Conservation (phyloP, 2,329 filamentous ascomycete genomes). For the Podosphaera leucotricha region DNA sequence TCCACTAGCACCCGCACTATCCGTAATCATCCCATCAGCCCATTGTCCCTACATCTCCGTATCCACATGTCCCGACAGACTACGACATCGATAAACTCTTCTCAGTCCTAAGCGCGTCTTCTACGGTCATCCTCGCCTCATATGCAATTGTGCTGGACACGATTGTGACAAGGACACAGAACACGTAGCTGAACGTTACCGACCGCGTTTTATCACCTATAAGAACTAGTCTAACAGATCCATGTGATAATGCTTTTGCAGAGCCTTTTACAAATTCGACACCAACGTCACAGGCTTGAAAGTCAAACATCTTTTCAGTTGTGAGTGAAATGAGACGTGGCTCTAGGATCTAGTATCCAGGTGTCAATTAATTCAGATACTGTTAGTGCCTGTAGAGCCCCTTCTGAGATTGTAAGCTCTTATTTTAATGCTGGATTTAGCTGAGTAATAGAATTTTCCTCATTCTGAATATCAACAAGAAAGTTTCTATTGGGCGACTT, state of each 20-base stretch:
- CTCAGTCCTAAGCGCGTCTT: too few relatives aligned
- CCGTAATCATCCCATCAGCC: too few relatives aligned
- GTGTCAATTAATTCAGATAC: background rate
- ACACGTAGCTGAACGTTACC: background rate
- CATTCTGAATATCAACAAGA: background rate
- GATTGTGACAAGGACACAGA: background rate
- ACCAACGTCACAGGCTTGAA: background rate
- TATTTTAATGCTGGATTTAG: background rate
- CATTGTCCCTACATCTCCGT: too few relatives aligned
- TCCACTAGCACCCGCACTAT: too few relatives aligned
- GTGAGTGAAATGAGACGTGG: background rate
- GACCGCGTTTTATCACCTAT: constrained; percentile 1
- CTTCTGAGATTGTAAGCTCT: background rate
- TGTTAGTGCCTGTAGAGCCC: background rate
- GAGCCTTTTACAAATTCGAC: constrained; percentile 1
- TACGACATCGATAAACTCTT: too few relatives aligned
- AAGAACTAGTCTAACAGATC: background rate
- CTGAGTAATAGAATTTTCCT: background rate
- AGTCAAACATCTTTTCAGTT: background rate
- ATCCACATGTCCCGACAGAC: too few relatives aligned
- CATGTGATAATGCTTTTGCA: background rate
- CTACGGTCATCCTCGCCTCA: too few relatives aligned
- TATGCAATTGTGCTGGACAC: too few relatives aligned
- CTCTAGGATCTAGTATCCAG: constrained; percentile 1
- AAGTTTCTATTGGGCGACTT: background rate